Percentiles rank a stretch among this genome's conserved stretches.
Conservation (phyloP, 371 early-diverging fungal genomes). For the Mucor ambiguus region DNA sequence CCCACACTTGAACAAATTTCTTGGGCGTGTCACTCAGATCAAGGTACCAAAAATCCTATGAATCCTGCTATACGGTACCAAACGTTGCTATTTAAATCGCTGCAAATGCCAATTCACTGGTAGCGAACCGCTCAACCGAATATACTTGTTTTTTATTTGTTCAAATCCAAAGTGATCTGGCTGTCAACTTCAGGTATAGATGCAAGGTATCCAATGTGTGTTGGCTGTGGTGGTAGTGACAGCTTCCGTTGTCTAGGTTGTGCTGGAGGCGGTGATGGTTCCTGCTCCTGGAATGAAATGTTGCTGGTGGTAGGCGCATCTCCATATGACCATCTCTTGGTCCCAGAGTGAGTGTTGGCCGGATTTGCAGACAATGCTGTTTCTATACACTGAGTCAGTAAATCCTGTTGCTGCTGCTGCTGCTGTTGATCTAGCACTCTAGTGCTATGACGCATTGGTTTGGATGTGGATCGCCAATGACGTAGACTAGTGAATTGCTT, state of each 20-base stretch:
- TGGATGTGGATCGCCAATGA: not conserved
- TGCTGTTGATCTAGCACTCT: not conserved
- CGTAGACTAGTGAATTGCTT: not conserved
- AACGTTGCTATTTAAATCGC: no score
- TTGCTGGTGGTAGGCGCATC: not conserved
- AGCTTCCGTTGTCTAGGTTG: not conserved
- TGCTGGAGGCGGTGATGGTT: not conserved
- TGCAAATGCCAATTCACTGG: no score
- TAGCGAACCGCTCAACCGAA: no score
- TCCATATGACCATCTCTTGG: not conserved
- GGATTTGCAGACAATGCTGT: constrained; percentile 3
- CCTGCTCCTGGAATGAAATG: not conserved
- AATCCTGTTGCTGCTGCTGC: constrained; percentile 2
- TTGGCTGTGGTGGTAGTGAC: constrained; percentile 7
- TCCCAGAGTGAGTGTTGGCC: not conserved
- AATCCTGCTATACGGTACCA: no score
- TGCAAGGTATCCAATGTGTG: constrained; percentile 10
- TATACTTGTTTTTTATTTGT: not conserved
- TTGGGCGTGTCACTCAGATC: no score
- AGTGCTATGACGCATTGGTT: not conserved
- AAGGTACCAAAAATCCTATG: no score
- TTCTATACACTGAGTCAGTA: constrained; percentile 19
- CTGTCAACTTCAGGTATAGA: constrained; percentile 20
- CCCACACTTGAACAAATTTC: no score
- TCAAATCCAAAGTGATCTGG: not conserved